phyloP scores from a whole-genome alignment of 1,284 basidiomycete genomes.

The Ganoderma sp. region DNA sequence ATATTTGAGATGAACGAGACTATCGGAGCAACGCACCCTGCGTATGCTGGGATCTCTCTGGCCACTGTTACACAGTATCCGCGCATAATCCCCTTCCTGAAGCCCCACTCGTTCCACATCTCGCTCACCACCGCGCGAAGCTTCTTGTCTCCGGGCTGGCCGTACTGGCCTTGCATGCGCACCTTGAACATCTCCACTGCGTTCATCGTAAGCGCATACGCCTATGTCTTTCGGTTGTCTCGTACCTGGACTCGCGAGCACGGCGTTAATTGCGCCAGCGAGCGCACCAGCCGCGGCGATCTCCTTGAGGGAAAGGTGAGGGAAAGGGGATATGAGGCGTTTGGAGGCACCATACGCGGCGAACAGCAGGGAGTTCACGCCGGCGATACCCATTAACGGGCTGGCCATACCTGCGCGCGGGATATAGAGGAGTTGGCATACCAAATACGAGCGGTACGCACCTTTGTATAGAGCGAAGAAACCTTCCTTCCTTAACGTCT shows the following conservation, averaged over 20 bases:
- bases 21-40: conserved; percentile 59
- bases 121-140: conserved; percentile 75
- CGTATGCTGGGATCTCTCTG: conserved; percentile 94
- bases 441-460: background rate
- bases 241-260: conserved; percentile 87
- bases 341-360: conserved; percentile 86
- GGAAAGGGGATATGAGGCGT: conserved; percentile 87
- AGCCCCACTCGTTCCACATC: conserved; percentile 87
- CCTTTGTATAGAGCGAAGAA: conserved; percentile 94
- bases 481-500: conserved; percentile 88
- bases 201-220: background rate
- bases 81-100: conserved; percentile 89
- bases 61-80: conserved; percentile 97
- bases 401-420: conserved; percentile 82
- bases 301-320: conserved; percentile 79
- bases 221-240: conserved; percentile 4
- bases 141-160: conserved; percentile 75
- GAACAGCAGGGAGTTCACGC: conserved; percentile 95
- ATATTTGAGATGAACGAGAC: background rate
- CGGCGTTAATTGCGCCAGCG: conserved; percentile 88
- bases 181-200: conserved; percentile 91
- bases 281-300: conserved; percentile 87
- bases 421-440: background rate
- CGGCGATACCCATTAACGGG: conserved; percentile 92
- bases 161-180: conserved; percentile 96